Evolutionary conservation across 768 basidiomycete genomes (phyloP), one percentile per base, ranked within the genome.

Genomic region (Suillus fuscotomentosus): DNA sequence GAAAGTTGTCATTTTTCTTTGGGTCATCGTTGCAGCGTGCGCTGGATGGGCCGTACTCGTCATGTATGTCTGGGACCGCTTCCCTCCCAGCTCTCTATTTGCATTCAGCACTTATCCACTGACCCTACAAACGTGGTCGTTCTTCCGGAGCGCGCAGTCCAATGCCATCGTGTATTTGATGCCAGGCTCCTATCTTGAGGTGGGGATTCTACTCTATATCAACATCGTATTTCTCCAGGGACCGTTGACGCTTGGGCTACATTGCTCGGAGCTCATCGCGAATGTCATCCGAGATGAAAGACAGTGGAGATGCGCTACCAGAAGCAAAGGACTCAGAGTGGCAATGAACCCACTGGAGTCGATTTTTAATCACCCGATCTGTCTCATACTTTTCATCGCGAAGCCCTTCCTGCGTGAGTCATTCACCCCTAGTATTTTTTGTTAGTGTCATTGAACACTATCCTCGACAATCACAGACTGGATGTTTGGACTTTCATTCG

Each of bases 221-320:
- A 74, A 65, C 60, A 69, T 75, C 66, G 73, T n/a, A n/a, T n/a
- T n/a, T n/a, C 66, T 75, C 34, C 75, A 76, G 15, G 74, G 74
- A 53, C 67, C 73, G 2, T 43, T 75, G 66, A 74, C 74, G 14
- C 27, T 76, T 65, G 70, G 38, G 34, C 65, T 75, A 4, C 74
- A 75, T 47, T 75, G 70, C 24, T 65, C 69, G 0, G 74, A 76
- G 61, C 67, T 75, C 5, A 65, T 75, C 10, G 67, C 66, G 55
- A 76, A 75, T 48, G 71, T 73, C 38, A 61, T 76, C 47, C 70
- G 73, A 42, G 73, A 75, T 17, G 75, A 75, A 65, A 57, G 27
- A 38, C 50, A 65, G 57, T 76, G 75, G 75, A 68, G 73, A 56
- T 67, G 67, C 4, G 70, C 75, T 55, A 65, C 69, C 56, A 60